A percentile compares a stretch with the other conserved stretches of the same genome.
These are phyloP conservation scores for Mariannaea sp. DNA, from an alignment of 2,329 filamentous ascomycete genomes.

Conservation along the genomic window DNA sequence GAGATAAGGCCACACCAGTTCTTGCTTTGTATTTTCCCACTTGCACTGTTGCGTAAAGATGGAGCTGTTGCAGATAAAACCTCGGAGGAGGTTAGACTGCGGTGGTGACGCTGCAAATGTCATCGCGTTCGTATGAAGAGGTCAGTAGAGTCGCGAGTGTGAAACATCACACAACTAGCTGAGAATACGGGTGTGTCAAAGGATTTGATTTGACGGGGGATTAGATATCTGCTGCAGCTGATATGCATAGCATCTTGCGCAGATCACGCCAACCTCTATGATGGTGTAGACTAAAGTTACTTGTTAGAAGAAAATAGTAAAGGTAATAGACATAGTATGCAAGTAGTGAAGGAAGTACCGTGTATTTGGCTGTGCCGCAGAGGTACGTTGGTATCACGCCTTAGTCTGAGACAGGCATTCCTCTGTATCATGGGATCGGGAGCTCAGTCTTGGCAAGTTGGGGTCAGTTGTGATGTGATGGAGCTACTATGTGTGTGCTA, in stretches of 20 bases:
- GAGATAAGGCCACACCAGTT: not conserved
- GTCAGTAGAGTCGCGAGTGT: slow-evolving; percentile 9
- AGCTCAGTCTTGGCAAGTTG: slow-evolving; percentile 1
- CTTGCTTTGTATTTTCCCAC: not conserved
- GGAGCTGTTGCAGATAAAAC: slow-evolving; percentile 11
- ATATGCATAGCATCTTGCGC: slow-evolving; percentile 18
- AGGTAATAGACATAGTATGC: not conserved
- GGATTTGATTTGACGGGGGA: slow-evolving; percentile 11
- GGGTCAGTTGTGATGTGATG: not conserved
- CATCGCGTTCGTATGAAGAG: slow-evolving; percentile 9
- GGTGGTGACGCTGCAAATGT: slow-evolving; percentile 16
- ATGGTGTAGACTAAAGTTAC: too few species aligned
- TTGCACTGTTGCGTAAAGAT: not conserved
- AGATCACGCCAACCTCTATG: slow-evolving; percentile 16
- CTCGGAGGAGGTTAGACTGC: slow-evolving; percentile 10
- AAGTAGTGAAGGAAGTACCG: too few species aligned
- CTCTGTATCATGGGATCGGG: slow-evolving; percentile 4
- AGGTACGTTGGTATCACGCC: too few species aligned
- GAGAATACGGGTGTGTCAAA: not conserved
- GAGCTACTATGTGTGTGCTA: too few species aligned
- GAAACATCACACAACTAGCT: slow-evolving; percentile 4
- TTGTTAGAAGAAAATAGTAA: not conserved
- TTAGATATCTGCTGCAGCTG: slow-evolving; percentile 12
- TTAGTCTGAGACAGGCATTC: too few species aligned
- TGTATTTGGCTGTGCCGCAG: too few species aligned